These are phyloP conservation scores for Tetrastigma voinierianum DNA, from an alignment of 164 flowering plant species.

Conservation along the genomic window DNA sequence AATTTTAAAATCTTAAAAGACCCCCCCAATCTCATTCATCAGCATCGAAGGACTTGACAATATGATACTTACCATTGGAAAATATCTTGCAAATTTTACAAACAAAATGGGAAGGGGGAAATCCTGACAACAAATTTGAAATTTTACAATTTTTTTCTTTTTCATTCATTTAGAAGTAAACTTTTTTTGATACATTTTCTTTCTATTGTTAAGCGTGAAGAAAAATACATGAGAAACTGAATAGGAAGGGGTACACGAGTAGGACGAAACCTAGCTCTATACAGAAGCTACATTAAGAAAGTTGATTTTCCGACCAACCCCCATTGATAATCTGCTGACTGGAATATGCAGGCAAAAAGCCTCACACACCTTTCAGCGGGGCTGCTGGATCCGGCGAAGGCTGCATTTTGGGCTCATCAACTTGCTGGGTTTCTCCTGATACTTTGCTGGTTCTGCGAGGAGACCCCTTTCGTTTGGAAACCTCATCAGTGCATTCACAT, in stretches of 20 bases:
- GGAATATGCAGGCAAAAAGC: no score
- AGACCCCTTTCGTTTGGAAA: constrained; percentile 23
- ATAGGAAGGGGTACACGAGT: constrained; percentile 20
- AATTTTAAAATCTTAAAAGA: no score
- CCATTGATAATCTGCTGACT: not conserved
- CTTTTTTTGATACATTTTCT: constrained; percentile 14
- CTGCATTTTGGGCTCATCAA: constrained; percentile 37
- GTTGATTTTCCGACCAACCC: not conserved
- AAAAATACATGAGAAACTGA: constrained; percentile 15
- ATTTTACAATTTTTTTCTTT: no score
- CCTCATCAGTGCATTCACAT: constrained; percentile 28
- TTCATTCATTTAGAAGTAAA: not conserved
- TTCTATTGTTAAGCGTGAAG: constrained; percentile 6
- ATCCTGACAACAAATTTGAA: no score
- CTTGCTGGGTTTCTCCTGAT: constrained; percentile 51
- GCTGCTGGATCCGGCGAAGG: constrained; percentile 39
- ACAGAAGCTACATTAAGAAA: constrained; percentile 25
- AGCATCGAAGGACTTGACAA: no score
- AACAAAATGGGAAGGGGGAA: no score
- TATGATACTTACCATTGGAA: no score
- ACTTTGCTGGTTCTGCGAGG: constrained; percentile 28
- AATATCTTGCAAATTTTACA: no score
- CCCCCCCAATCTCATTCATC: no score
- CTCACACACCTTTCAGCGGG: constrained; percentile 33
- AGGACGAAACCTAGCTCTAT: constrained; percentile 27